These are phyloP conservation scores for Bassia scoparia DNA, from an alignment of 148 eudicot genomes.

Conservation along the genomic window DNA sequence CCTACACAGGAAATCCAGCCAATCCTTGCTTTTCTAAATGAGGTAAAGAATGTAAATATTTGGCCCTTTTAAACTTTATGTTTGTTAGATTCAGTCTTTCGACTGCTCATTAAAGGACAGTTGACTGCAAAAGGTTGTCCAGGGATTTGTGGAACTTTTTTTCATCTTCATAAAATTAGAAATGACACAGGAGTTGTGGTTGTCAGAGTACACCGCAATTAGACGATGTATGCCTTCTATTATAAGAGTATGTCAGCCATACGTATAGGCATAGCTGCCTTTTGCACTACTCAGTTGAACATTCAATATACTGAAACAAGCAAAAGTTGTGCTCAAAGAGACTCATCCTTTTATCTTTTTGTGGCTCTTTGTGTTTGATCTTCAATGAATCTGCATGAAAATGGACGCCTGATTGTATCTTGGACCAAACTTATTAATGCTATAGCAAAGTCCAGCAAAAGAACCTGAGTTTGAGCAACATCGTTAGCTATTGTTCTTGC, in stretches of 20 bases:
- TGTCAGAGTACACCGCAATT: background rate
- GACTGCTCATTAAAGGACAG: too few relatives aligned
- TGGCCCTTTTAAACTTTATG: background rate
- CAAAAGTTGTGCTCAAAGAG: background rate
- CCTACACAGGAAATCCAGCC: conserved; percentile 48
- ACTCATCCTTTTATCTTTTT: too few relatives aligned
- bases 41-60: conserved; percentile 27
- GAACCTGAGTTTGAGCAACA: too few relatives aligned
- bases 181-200: background rate
- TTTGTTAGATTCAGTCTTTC: background rate
- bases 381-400: background rate
- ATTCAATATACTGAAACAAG: background rate
- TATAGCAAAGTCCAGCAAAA: too few relatives aligned
- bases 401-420: background rate
- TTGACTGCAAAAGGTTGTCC: background rate
- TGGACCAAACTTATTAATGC: background rate
- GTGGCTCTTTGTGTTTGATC: background rate
- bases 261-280: background rate
- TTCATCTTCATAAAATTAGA: background rate
- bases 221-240: background rate
- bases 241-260: background rate
- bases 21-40: conserved; percentile 44
- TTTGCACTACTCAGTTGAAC: background rate
- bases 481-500: too few relatives aligned
- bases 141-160: background rate